Conservation (phyloP, 2,329 filamentous ascomycete species). For the Epicoccum sorghinum region DNA sequence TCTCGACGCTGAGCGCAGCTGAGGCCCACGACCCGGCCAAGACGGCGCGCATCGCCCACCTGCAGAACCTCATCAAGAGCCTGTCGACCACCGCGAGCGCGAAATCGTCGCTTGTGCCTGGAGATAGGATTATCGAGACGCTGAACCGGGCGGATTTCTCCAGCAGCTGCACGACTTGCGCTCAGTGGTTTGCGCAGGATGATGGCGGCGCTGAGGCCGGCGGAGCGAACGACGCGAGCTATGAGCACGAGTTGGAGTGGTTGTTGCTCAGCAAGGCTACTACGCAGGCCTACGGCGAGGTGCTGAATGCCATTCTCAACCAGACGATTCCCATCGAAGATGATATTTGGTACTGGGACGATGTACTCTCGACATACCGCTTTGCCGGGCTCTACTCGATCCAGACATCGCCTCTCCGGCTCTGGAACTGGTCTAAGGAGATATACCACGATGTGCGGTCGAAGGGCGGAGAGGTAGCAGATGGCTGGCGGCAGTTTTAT, state of each 20-base stretch:
- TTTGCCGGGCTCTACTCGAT: slow-evolving; percentile 83
- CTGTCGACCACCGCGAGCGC: slow-evolving; percentile 73
- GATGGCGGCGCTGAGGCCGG: slow-evolving; percentile 26
- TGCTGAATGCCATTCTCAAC: slow-evolving; percentile 77
- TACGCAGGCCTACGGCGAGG: slow-evolving; percentile 83
- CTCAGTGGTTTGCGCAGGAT: slow-evolving; percentile 44
- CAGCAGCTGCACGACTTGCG: slow-evolving; percentile 45
- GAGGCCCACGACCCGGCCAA: slow-evolving; percentile 47
- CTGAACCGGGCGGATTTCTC: slow-evolving; percentile 67
- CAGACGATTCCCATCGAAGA: slow-evolving; percentile 83
- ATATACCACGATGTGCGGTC: slow-evolving; percentile 68
- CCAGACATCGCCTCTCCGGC: slow-evolving; percentile 78
- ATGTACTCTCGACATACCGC: slow-evolving; percentile 77
- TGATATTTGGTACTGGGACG: slow-evolving; percentile 96
- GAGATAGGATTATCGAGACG: slow-evolving; percentile 63
- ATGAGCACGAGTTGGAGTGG: slow-evolving; percentile 87
- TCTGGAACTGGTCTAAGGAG: slow-evolving; percentile 74
- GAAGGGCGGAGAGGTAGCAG: slow-evolving; percentile 47
- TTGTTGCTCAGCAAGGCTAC: slow-evolving; percentile 88
- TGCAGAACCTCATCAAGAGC: slow-evolving; percentile 72
- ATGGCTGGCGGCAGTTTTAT: slow-evolving; percentile 72
- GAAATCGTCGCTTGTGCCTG: slow-evolving; percentile 64
- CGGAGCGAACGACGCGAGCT: slow-evolving; percentile 45
- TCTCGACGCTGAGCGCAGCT: slow-evolving; percentile 39
- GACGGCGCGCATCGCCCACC: slow-evolving; percentile 59